phyloP scores from a whole-genome alignment of 1,139 yeast species.

The Suhomyces ambrosiae region DNA sequence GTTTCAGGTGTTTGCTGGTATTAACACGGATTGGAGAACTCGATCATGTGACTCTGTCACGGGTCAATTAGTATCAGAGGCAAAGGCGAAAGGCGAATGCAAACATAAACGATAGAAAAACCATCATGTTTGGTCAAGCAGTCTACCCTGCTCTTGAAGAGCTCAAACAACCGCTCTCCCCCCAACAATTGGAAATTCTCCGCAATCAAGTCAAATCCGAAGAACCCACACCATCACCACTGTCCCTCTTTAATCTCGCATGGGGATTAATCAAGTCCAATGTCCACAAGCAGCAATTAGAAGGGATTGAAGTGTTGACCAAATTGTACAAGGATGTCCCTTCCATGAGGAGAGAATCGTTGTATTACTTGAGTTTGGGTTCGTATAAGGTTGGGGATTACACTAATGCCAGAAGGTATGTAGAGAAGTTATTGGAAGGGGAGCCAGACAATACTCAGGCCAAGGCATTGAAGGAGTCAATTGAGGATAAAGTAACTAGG shows the following conservation, averaged over 20 bases:
- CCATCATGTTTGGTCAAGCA: constrained; percentile 10
- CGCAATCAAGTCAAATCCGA: constrained; percentile 80
- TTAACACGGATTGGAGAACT: no score
- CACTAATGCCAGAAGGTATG: constrained; percentile 80
- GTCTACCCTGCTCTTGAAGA: constrained; percentile 47
- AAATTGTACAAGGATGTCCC: constrained; percentile 78
- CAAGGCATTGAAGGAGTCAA: constrained; percentile 64
- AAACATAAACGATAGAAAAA: no score
- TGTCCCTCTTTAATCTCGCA: constrained; percentile 88
- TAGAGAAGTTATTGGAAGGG: constrained; percentile 70
- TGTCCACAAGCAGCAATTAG: constrained; percentile 61
- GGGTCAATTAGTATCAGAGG: no score
- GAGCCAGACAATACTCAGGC: constrained; percentile 90
- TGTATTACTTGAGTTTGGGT: constrained; percentile 86
- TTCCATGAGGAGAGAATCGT: constrained; percentile 81
- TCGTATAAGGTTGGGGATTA: constrained; percentile 88
- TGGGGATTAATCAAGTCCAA: constrained; percentile 90
- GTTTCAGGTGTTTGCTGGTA: no score
- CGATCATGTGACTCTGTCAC: no score
- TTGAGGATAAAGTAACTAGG: constrained; percentile 81
- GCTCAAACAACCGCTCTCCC: constrained; percentile 59
- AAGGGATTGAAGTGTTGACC: constrained; percentile 77
- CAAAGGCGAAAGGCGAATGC: constrained; percentile 3
- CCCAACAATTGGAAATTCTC: constrained; percentile 73
- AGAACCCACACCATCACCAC: constrained; percentile 76